Percentiles rank a stretch among this genome's conserved stretches.
phyloP scores from a whole-genome alignment of 129 eudicot species.

The Apium graveolens region DNA sequence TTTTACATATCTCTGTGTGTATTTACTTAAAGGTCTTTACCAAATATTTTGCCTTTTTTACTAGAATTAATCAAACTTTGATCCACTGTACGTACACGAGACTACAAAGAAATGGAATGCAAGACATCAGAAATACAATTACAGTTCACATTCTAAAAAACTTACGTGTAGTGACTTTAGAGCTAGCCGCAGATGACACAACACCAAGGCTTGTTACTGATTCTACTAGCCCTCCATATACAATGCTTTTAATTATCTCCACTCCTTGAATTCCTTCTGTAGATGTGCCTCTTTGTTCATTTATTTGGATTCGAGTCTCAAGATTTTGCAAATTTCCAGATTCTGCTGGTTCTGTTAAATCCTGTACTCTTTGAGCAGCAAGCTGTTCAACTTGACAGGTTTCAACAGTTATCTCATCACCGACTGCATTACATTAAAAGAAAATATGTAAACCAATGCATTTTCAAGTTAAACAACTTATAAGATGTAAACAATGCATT shows the following conservation, averaged over 20 bases:
- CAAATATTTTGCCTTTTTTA: too few relatives aligned
- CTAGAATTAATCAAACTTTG: not conserved
- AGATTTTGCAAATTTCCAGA: constrained; percentile 19
- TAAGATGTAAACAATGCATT: not conserved
- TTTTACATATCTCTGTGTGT: not conserved
- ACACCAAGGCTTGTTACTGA: constrained; percentile 69
- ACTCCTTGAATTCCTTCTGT: constrained; percentile 27
- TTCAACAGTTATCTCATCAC: constrained; percentile 30
- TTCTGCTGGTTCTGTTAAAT: constrained; percentile 17
- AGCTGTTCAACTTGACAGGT: constrained; percentile 18
- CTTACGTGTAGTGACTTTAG: constrained; percentile 65
- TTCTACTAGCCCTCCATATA: constrained; percentile 82
- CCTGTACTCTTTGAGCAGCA: constrained; percentile 22
- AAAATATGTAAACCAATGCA: not conserved
- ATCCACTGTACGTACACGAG: not conserved
- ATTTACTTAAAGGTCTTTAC: not conserved
- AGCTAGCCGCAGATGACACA: constrained; percentile 80
- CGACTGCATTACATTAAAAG: constrained; percentile 24
- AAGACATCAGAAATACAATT: not conserved
- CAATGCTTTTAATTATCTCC: constrained; percentile 68
- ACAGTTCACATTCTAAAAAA: not conserved
- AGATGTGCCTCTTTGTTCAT: constrained; percentile 19
- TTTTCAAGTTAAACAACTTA: not conserved
- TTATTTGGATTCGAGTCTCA: constrained; percentile 17
- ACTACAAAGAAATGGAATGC: not conserved